These are phyloP conservation scores for Trichodelitschia bisporula DNA, from an alignment of 495 filamentous ascomycete species.

Conservation along the genomic window DNA sequence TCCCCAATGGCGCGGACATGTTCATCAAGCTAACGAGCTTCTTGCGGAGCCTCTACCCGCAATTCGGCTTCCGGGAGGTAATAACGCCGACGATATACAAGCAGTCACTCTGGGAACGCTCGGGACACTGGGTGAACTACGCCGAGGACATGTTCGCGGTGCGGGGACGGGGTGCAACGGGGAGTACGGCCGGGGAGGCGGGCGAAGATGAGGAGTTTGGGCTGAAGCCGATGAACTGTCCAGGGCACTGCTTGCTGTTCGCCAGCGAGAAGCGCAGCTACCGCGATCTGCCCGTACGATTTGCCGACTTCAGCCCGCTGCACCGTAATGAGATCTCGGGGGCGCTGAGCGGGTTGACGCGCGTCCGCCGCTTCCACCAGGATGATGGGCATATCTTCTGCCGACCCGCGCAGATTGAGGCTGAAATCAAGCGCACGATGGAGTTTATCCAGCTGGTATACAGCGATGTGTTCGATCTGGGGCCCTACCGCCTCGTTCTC, in stretches of 20 bases:
- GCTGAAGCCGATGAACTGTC: conserved; percentile 94
- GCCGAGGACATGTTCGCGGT: conserved; percentile 90
- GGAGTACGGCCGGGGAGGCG: conserved; percentile 14
- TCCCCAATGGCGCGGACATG: conserved; percentile 62
- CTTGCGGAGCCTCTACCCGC: conserved; percentile 63
- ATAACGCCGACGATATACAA: conserved; percentile 90
- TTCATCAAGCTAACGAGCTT: conserved; percentile 75
- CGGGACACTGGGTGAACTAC: conserved; percentile 85
- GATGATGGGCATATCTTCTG: conserved; percentile 95
- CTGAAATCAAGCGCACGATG: conserved; percentile 56
- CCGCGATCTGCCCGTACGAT: conserved; percentile 66
- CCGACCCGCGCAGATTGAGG: conserved; percentile 53
- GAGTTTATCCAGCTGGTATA: conserved; percentile 65
- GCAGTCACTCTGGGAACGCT: conserved; percentile 65
- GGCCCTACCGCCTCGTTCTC: conserved; percentile 48
- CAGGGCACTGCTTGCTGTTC: conserved; percentile 81
- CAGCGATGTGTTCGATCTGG: conserved; percentile 41
- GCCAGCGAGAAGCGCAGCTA: conserved; percentile 45
- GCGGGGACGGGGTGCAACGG: conserved; percentile 31
- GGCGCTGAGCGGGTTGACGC: conserved; percentile 61
- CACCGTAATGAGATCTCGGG: conserved; percentile 83
- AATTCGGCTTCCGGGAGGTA: conserved; percentile 79
- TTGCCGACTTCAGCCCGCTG: conserved; percentile 78
- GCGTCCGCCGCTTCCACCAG: conserved; percentile 83
- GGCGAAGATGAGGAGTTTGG: conserved; percentile 60